Conservation (phyloP, 441 rosid species). For the Kokia cookei region DNA sequence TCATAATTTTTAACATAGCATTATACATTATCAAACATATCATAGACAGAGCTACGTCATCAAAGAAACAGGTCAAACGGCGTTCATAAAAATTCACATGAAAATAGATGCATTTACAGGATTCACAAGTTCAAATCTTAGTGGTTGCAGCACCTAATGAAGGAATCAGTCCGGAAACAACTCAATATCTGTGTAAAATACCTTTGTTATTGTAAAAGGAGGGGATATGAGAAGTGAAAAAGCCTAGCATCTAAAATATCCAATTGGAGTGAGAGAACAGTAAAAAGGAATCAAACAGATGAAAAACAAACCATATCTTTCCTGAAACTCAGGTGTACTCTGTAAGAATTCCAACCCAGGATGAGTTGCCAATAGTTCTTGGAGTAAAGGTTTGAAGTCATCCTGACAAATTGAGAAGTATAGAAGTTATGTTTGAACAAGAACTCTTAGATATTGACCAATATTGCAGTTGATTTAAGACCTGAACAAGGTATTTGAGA, state of each 20-base stretch:
- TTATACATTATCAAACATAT: not conserved
- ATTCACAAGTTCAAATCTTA: not conserved
- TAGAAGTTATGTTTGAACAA: not conserved
- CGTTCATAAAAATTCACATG: not conserved
- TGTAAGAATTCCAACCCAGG: slow-evolving; percentile 95
- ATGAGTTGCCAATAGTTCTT: slow-evolving; percentile 90
- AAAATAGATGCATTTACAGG: not conserved
- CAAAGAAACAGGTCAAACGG: not conserved
- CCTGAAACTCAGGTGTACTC: slow-evolving; percentile 98
- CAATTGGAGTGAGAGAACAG: not conserved
- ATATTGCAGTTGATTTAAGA: slow-evolving; percentile 12
- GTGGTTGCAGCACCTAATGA: not conserved
- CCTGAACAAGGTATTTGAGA: slow-evolving; percentile 75
- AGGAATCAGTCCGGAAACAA: not conserved
- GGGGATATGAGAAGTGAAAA: not conserved
- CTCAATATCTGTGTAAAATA: not conserved
- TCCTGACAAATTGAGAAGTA: slow-evolving; percentile 46
- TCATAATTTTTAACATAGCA: not conserved
- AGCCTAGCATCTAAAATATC: not conserved
- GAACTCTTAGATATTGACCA: not conserved
- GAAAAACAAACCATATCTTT: slow-evolving; percentile 83
- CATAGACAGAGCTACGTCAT: not conserved
- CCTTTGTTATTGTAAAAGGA: not conserved
- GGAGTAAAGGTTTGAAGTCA: slow-evolving; percentile 84
- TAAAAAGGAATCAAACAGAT: slow-evolving; percentile 7